phyloP scores from a whole-genome alignment of 768 basidiomycete species.

The Tylopilus subfusipes region DNA sequence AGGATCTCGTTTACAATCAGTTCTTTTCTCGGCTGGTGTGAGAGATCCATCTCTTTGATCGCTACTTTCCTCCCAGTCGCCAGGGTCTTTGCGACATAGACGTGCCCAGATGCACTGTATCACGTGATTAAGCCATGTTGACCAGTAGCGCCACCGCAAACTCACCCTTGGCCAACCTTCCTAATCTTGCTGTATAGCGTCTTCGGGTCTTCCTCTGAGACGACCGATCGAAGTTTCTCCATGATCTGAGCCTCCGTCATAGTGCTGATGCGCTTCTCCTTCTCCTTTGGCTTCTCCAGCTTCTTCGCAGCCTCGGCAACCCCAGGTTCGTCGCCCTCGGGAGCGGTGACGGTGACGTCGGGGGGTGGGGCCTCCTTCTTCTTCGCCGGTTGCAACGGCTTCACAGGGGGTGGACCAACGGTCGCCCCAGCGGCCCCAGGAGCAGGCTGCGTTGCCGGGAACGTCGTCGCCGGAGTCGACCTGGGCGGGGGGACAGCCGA shows the following conservation, averaged over 20 bases:
- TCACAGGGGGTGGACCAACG: slow-evolving; percentile 58
- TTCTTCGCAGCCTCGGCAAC: slow-evolving; percentile 71
- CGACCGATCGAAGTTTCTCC: slow-evolving; percentile 92
- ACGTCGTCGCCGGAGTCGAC: slow-evolving; percentile 40
- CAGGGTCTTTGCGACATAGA: slow-evolving; percentile 93
- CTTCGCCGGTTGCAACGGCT: slow-evolving; percentile 73
- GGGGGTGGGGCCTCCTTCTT: slow-evolving; percentile 42
- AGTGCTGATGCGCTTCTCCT: slow-evolving; percentile 85
- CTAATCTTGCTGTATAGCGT: slow-evolving; percentile 92
- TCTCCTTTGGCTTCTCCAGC: slow-evolving; percentile 56
- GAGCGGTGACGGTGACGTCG: slow-evolving; percentile 50
- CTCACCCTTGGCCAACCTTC: slow-evolving; percentile 98
- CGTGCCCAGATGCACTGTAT: slow-evolving; percentile 89
- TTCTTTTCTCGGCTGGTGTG: slow-evolving; percentile 94
- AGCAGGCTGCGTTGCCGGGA: slow-evolving; percentile 44
- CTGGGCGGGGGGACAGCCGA: slow-evolving; percentile 45
- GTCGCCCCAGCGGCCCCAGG: slow-evolving; percentile 47
- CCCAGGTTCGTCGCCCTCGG: slow-evolving; percentile 41
- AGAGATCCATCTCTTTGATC: slow-evolving; percentile 97
- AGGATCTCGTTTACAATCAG: slow-evolving; percentile 97
- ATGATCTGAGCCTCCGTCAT: slow-evolving; percentile 98
- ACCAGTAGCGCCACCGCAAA: slow-evolving; percentile 10
- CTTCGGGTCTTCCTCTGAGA: slow-evolving; percentile 84
- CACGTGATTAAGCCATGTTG: slow-evolving; percentile 7
- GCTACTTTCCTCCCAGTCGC: slow-evolving; percentile 85